Conservation (phyloP, 768 basidiomycete genomes). For the Fomitopsis serialis region DNA sequence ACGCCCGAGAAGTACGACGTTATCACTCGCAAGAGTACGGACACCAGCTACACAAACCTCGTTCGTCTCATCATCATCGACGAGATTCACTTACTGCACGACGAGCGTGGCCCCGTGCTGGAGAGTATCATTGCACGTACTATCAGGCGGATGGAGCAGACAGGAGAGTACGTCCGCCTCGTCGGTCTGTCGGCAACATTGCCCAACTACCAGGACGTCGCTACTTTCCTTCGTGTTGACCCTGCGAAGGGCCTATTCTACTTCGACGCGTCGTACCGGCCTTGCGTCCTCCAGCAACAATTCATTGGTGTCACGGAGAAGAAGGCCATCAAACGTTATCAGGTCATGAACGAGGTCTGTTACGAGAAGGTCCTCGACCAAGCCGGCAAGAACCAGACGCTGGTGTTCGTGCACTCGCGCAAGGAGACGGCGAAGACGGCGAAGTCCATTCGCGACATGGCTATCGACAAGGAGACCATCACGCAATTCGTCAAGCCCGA, state of each 20-base stretch:
- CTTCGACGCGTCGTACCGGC: constrained; percentile 92
- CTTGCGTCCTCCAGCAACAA: constrained; percentile 93
- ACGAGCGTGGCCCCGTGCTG: constrained; percentile 95
- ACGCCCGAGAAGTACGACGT: constrained; percentile 99
- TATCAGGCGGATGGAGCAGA: constrained; percentile 92
- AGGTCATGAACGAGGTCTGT: constrained; percentile 97
- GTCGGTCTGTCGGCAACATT: constrained; percentile 95
- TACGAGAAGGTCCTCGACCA: constrained; percentile 98
- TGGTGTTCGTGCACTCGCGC: constrained; percentile 97
- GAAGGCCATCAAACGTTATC: constrained; percentile 98
- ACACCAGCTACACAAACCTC: constrained; percentile 94
- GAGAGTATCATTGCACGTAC: constrained; percentile 89
- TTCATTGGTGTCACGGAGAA: constrained; percentile 98
- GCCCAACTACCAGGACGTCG: constrained; percentile 98
- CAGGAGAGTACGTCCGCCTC: constrained; percentile 85
- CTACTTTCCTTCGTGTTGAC: constrained; percentile 94
- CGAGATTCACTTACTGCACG: constrained; percentile 95
- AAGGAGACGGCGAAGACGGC: constrained; percentile 99
- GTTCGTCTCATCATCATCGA: constrained; percentile 96
- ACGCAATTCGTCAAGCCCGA: constrained; percentile 95
- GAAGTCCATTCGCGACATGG: constrained; percentile 88
- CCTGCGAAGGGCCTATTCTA: constrained; percentile 90
- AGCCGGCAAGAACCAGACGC: constrained; percentile 81
- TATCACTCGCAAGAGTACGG: constrained; percentile 96
- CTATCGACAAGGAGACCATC: constrained; percentile 94